Evolutionary conservation across 2,329 filamentous ascomycete genomes (phyloP).

Genomic region (Colletotrichum trifolii): DNA sequence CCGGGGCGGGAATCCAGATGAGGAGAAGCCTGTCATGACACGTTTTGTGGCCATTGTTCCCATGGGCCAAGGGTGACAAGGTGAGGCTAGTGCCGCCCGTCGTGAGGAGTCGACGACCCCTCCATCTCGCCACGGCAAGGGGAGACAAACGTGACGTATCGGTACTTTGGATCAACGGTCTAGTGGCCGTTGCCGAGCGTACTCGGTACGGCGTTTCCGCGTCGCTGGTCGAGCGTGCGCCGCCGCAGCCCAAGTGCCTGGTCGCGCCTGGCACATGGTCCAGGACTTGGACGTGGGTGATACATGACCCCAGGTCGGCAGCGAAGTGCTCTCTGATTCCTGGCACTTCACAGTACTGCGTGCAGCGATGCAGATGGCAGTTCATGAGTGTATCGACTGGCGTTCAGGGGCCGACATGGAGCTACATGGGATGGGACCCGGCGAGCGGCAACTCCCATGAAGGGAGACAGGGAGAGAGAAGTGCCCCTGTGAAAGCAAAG

Average conservation of each 20-base stretch:
- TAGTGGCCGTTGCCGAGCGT: constrained; percentile 10
- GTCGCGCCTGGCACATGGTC: constrained; percentile 21
- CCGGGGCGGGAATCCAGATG: constrained; percentile 6
- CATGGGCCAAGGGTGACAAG: constrained; percentile 25
- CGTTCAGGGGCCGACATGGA: constrained; percentile 26
- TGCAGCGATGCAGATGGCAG: too few relatives aligned
- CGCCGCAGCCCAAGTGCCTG: constrained; percentile 33
- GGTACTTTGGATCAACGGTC: neutral
- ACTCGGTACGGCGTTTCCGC: constrained; percentile 20
- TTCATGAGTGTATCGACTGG: constrained; percentile 6
- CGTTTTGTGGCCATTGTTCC: constrained; percentile 20
- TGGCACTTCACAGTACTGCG: neutral
- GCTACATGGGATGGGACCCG: constrained; percentile 28
- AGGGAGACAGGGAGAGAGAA: too few relatives aligned
- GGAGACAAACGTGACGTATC: constrained; percentile 7
- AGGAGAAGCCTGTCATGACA: constrained; percentile 13
- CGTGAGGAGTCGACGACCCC: constrained; percentile 15
- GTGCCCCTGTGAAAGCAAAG: too few relatives aligned
- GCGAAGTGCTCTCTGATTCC: constrained; percentile 28
- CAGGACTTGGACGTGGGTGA: constrained; percentile 28
- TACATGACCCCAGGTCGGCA: constrained; percentile 28
- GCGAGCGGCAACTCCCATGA: constrained; percentile 29
- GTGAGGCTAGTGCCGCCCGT: constrained; percentile 17
- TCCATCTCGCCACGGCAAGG: constrained; percentile 14
- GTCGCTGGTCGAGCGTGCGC: constrained; percentile 18